A percentile compares a stretch with the other conserved stretches of the same genome.
Evolutionary conservation across 768 basidiomycete genomes (phyloP).

Genomic region (Podaxis sp.): DNA sequence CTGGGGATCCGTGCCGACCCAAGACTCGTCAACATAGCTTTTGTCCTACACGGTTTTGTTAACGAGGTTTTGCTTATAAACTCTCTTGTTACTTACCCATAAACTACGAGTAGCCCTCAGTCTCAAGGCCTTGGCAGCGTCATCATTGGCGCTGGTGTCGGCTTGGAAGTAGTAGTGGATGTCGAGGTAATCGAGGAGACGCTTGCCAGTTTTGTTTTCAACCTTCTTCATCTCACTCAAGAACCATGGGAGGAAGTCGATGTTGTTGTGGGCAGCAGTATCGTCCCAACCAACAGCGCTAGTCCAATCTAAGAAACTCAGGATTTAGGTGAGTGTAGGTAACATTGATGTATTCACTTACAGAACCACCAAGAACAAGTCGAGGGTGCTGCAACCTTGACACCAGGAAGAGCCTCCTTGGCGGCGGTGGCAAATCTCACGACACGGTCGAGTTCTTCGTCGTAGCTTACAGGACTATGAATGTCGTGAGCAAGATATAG

Average conservation of each 20-base stretch:
- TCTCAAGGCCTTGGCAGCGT: constrained; percentile 47
- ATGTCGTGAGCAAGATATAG: not conserved
- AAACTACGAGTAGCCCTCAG: constrained; percentile 50
- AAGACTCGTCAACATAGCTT: constrained; percentile 54
- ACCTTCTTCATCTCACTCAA: constrained; percentile 44
- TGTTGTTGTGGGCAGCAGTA: constrained; percentile 49
- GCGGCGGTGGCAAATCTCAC: constrained; percentile 39
- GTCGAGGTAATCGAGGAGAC: constrained; percentile 55
- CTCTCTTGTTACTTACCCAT: constrained; percentile 35
- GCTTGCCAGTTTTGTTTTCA: constrained; percentile 33
- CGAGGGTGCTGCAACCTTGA: constrained; percentile 47
- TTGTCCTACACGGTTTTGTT: constrained; percentile 32
- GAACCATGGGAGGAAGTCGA: constrained; percentile 60
- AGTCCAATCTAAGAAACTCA: constrained; percentile 46
- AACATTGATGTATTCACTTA: constrained; percentile 22
- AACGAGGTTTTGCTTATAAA: not conserved
- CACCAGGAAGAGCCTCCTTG: constrained; percentile 44
- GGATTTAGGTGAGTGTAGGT: not conserved
- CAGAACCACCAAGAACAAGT: constrained; percentile 48
- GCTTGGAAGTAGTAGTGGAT: constrained; percentile 57
- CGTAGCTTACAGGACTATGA: constrained; percentile 43
- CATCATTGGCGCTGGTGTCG: constrained; percentile 55
- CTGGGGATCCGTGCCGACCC: constrained; percentile 42
- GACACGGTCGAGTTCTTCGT: constrained; percentile 50
- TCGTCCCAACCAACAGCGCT: constrained; percentile 47